Percentiles rank a stretch among this genome's conserved stretches.
Conservation (phyloP, 345 rosid species). For the Raphanus raphanistrum region DNA sequence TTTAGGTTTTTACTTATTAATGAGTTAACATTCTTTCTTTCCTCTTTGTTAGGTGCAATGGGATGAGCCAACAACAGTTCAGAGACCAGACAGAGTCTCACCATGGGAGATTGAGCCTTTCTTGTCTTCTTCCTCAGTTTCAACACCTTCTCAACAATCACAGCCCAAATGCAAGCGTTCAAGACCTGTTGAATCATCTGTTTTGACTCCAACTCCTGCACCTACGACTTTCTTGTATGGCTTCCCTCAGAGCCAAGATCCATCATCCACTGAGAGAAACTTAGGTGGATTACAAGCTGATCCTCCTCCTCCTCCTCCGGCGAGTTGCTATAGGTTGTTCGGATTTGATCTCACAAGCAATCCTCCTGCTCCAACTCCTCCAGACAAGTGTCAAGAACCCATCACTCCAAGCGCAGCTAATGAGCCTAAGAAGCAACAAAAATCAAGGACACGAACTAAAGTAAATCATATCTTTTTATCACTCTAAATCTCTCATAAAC, state of each 20-base stretch:
- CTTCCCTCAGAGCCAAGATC: constrained; percentile 29
- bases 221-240: constrained; percentile 44
- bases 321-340: constrained; percentile 52
- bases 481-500: too few species aligned
- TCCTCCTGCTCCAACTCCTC: constrained; percentile 11
- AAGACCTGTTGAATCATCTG: constrained; percentile 49
- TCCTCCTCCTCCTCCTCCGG: constrained; percentile 15
- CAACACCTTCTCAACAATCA: constrained; percentile 45
- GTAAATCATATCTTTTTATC: constrained; percentile 10
- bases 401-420: constrained; percentile 31
- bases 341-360: constrained; percentile 58
- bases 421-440: constrained; percentile 48
- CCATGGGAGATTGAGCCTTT: constrained; percentile 85
- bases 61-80: constrained; percentile 75
- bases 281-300: constrained; percentile 36
- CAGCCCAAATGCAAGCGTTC: constrained; percentile 59
- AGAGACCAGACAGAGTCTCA: constrained; percentile 77
- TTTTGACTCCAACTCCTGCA: constrained; percentile 35
- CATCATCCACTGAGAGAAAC: constrained; percentile 41
- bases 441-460: constrained; percentile 32
- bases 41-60: constrained; percentile 42
- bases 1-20: neutral
- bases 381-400: constrained; percentile 36
- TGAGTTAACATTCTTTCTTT: neutral
- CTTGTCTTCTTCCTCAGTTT: constrained; percentile 41